Evolutionary conservation across 2,329 filamentous ascomycete genomes (phyloP).

Genomic region (Hypoxylon sp.): DNA sequence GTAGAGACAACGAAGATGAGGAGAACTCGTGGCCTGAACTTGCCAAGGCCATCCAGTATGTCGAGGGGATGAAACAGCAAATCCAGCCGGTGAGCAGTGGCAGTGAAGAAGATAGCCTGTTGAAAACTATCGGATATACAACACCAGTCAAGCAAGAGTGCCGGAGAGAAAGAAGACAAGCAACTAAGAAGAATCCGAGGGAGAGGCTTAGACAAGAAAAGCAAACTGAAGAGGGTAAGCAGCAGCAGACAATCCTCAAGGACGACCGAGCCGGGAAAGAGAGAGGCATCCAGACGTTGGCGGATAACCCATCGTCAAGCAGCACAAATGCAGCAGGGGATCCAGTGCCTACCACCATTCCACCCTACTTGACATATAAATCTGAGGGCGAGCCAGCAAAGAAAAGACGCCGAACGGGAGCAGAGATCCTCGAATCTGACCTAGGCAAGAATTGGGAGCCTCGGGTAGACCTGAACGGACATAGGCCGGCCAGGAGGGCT

Average conservation of each 20-base stretch:
- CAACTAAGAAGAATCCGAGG: neutral
- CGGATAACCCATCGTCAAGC: neutral
- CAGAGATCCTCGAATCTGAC: conserved; percentile 35
- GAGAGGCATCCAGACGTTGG: neutral
- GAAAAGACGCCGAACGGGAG: conserved; percentile 37
- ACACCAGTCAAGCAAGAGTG: neutral
- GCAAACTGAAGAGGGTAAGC: neutral
- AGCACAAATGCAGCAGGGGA: neutral
- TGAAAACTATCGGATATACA: neutral
- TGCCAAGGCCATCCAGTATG: conserved; percentile 19
- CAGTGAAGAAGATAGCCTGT: conserved; percentile 5
- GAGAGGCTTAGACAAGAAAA: neutral
- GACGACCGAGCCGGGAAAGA: neutral
- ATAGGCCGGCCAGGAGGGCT: conserved; percentile 35
- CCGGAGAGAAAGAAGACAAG: conserved; percentile 2
- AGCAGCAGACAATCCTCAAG: neutral
- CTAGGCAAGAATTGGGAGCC: conserved; percentile 45
- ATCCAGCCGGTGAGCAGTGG: conserved; percentile 7
- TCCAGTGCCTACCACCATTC: neutral
- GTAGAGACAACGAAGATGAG: conserved; percentile 17
- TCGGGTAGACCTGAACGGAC: conserved; percentile 42
- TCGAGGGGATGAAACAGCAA: conserved; percentile 35
- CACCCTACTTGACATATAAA: neutral
- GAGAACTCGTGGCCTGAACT: conserved; percentile 39
- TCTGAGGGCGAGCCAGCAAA: conserved; percentile 15